Evolutionary conservation across 2,329 filamentous ascomycete genomes (phyloP), one percentile per base, ranked within the genome.

Genomic region (Botrytis squamosa): DNA sequence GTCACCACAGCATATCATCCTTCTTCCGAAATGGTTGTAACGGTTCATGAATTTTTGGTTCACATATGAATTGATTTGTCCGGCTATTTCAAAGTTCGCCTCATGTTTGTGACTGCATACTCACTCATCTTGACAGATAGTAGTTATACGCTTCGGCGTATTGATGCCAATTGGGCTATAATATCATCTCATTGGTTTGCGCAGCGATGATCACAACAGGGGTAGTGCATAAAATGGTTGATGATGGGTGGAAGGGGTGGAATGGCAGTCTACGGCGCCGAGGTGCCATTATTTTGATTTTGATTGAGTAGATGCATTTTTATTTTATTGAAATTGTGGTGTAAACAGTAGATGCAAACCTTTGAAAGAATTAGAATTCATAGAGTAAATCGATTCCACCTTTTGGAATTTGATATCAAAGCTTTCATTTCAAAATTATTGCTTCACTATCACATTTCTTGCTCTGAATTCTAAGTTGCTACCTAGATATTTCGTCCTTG

Each of bases 41-140:
- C 85, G 91, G 90, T 93, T 91, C 91, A 92, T 91, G 82, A 85
- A 86, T 86, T 84, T 83, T 71, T 83, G 88, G 90, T 86, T 86
- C 83, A 92, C 88, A 93, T 71, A 40, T 62, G 29, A 59, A 72
- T 60, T 57, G 25, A 57, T 65, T 38, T 55, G 71, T 12, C 33
- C 40, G 49, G 42, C 33, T 69, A 69, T 69, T 36, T 38, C 25
- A 68, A 42, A 33, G 4, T 69, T 70, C 29, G 46, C 46, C n/a
- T 57, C 29, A 33, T 29, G 55, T 73, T 73, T 55, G 71, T 70
- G 71, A 73, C 42, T 72, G 64, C 52, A 73, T 62, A 42, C 49
- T 46, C 29, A 62, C 57, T 66, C 62, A 67, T 59, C 40, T 60
- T 62, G 52, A 73, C 64, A 69, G 62, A 44, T 44, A 42, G 57